Percentiles rank a stretch among this genome's conserved stretches.
phyloP scores from a whole-genome alignment of 352 stramenopile genomes.

The Globisporangium acanthophoron region DNA sequence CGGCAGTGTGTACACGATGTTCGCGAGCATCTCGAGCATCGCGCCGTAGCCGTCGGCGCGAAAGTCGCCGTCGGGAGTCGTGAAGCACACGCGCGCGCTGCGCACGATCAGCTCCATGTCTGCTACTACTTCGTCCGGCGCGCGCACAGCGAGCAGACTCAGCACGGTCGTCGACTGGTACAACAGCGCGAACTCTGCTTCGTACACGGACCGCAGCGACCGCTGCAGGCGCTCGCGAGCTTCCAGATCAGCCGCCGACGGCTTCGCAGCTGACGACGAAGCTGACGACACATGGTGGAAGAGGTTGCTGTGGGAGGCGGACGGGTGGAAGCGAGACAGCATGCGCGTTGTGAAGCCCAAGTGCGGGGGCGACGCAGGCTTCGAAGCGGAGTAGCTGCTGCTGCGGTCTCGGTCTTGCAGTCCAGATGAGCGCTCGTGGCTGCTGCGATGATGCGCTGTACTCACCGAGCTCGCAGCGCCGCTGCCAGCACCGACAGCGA shows the following conservation, averaged over 20 bases:
- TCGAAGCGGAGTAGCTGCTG: background rate
- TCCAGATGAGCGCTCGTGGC: background rate
- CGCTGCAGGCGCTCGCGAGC: slow-evolving; percentile 29
- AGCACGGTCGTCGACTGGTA: slow-evolving; percentile 52
- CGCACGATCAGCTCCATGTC: slow-evolving; percentile 32
- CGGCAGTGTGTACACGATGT: slow-evolving; percentile 27
- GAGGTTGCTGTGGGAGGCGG: slow-evolving; percentile 39
- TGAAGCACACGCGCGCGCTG: slow-evolving; percentile 39
- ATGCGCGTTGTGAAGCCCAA: slow-evolving; percentile 67
- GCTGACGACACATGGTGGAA: slow-evolving; percentile 37
- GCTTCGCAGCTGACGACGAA: slow-evolving; percentile 13
- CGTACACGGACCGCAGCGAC: slow-evolving; percentile 47
- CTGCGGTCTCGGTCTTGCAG: background rate
- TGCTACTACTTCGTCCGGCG: slow-evolving; percentile 29
- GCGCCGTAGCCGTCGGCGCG: slow-evolving; percentile 53
- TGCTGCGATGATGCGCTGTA: background rate
- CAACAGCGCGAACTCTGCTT: slow-evolving; percentile 54
- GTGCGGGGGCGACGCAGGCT: slow-evolving; percentile 21
- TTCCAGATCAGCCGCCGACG: slow-evolving; percentile 7
- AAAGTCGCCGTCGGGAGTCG: slow-evolving; percentile 60
- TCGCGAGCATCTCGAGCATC: slow-evolving; percentile 63
- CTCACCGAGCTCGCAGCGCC: background rate
- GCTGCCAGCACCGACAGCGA: background rate
- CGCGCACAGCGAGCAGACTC: slow-evolving; percentile 48
- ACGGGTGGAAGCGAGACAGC: slow-evolving; percentile 58